These are phyloP conservation scores for Nidularia sp. DNA, from an alignment of 768 basidiomycete species.

Conservation along the genomic window DNA sequence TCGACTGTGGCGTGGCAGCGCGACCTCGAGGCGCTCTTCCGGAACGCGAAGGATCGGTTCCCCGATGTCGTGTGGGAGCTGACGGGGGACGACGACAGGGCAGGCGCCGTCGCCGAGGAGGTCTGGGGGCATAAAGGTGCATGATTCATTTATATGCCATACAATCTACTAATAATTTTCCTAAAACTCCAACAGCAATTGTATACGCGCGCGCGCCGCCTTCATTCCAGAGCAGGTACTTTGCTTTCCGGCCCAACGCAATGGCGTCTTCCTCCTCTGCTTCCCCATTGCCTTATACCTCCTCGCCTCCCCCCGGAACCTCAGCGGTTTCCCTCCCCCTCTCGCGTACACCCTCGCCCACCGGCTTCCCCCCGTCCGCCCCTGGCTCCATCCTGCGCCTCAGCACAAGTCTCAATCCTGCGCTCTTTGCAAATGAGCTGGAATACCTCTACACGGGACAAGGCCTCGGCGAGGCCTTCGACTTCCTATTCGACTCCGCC, in stretches of 20 bases:
- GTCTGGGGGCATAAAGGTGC: constrained; percentile 96
- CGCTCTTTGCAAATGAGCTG: constrained; percentile 84
- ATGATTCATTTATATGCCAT: constrained; percentile 10
- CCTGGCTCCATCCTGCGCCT: constrained; percentile 53
- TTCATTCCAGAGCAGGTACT: constrained; percentile 86
- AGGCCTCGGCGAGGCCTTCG: constrained; percentile 83
- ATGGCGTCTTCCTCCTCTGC: constrained; percentile 41
- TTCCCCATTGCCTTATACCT: constrained; percentile 41
- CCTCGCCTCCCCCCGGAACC: constrained; percentile 51
- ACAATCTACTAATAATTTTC: neutral
- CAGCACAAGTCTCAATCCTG: constrained; percentile 65
- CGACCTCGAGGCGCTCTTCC: constrained; percentile 77
- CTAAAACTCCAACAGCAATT: constrained; percentile 52
- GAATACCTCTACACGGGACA: constrained; percentile 95
- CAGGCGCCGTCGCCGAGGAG: constrained; percentile 43
- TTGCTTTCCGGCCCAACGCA: constrained; percentile 57
- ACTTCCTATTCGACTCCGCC: constrained; percentile 76
- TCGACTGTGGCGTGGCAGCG: constrained; percentile 75
- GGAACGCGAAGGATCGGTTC: constrained; percentile 84
- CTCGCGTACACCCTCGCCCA: constrained; percentile 27
- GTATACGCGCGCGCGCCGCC: constrained; percentile 94
- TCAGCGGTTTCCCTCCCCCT: constrained; percentile 56
- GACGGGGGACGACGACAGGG: constrained; percentile 43
- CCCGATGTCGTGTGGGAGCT: constrained; percentile 97
- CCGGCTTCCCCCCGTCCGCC: constrained; percentile 33